These are phyloP conservation scores for Kodamaea restingae DNA, from an alignment of 805 yeast species.

Conservation along the genomic window DNA sequence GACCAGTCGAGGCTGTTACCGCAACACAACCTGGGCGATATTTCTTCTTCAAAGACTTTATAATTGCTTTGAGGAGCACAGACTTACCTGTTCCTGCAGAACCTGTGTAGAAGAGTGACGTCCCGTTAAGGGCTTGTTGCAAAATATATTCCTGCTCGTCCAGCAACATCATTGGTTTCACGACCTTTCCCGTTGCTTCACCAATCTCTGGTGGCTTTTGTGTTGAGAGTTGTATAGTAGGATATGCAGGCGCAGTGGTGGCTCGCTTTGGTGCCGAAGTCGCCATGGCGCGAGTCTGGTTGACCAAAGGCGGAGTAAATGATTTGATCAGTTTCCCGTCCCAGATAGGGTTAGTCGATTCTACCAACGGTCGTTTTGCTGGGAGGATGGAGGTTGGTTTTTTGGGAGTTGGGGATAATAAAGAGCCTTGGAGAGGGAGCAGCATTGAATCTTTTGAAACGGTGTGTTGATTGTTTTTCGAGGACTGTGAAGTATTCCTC, in stretches of 20 bases:
- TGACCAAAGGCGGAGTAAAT: slow-evolving; percentile 4
- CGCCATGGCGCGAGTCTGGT: slow-evolving; percentile 4
- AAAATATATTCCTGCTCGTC: slow-evolving; percentile 65
- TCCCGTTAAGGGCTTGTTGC: slow-evolving; percentile 58
- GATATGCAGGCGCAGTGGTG: slow-evolving; percentile 11
- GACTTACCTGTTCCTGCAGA: slow-evolving; percentile 99
- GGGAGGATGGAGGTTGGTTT: neutral
- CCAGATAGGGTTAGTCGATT: slow-evolving; percentile 1
- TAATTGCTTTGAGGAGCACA: slow-evolving; percentile 64
- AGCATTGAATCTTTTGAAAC: neutral
- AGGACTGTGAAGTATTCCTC: no score
- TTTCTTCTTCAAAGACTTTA: slow-evolving; percentile 45
- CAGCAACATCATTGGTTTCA: slow-evolving; percentile 26
- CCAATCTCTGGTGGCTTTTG: slow-evolving; percentile 14
- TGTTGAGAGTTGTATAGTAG: slow-evolving; percentile 29
- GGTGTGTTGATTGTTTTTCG: no score
- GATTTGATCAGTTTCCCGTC: slow-evolving; percentile 5
- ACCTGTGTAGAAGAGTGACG: slow-evolving; percentile 86
- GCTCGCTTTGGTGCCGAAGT: slow-evolving; percentile 10
- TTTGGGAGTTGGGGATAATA: neutral
- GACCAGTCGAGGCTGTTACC: slow-evolving; percentile 80
- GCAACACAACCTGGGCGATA: slow-evolving; percentile 54
- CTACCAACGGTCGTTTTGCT: neutral
- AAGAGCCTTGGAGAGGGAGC: neutral
- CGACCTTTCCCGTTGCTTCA: slow-evolving; percentile 2